These are phyloP conservation scores for Metarhizium sp. DNA, from an alignment of 2,329 filamentous ascomycete species.

Conservation along the genomic window DNA sequence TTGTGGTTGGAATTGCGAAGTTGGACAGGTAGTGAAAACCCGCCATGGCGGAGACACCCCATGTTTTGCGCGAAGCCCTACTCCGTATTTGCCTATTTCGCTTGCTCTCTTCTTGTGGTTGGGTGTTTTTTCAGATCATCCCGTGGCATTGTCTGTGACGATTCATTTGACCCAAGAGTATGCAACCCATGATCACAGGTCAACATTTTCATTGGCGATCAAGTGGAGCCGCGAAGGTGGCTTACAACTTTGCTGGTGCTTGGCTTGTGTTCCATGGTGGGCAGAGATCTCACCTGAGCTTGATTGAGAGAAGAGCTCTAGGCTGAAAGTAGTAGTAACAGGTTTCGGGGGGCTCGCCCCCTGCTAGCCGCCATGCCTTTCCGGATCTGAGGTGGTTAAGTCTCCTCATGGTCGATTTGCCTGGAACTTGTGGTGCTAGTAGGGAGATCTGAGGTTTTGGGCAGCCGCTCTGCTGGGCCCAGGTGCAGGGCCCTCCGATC, in stretches of 20 bases:
- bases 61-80: not conserved
- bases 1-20: too few relatives aligned
- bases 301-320: conserved; percentile 4
- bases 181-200: not conserved
- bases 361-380: not conserved
- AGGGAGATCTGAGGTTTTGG: not conserved
- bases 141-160: not conserved
- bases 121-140: not conserved
- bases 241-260: not conserved
- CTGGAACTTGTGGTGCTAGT: not conserved
- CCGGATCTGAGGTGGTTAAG: not conserved
- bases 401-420: not conserved
- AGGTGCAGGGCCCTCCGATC: too few relatives aligned
- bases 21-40: too few relatives aligned
- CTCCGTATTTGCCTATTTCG: not conserved
- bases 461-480: too few relatives aligned
- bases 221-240: not conserved
- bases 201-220: not conserved
- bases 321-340: not conserved
- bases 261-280: not conserved
- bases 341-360: not conserved
- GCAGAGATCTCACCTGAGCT: not conserved
- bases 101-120: not conserved
- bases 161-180: conserved; percentile 1
- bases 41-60: too few relatives aligned